These are phyloP conservation scores for Elongisporangium senticosum DNA, from an alignment of 352 stramenopile species.

Conservation along the genomic window DNA sequence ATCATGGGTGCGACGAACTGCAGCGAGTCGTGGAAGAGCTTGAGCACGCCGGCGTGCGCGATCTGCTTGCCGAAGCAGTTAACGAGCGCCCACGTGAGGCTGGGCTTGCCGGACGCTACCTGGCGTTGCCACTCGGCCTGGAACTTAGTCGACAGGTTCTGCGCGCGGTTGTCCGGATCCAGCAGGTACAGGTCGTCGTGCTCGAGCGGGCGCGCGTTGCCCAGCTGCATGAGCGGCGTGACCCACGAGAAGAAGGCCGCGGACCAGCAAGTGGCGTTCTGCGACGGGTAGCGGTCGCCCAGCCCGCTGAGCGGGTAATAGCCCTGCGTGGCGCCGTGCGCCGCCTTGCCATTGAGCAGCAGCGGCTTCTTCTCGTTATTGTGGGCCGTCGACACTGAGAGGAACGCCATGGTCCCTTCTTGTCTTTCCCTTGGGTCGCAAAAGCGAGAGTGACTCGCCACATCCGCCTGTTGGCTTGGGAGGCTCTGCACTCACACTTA, in stretches of 20 bases:
- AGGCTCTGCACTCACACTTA: too few relatives aligned
- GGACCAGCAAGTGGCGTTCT: conserved; percentile 43
- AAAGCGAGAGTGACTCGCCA: too few relatives aligned
- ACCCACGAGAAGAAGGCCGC: conserved; percentile 87
- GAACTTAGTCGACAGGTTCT: conserved; percentile 39
- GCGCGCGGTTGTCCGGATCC: conserved; percentile 63
- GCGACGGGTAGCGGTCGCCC: conserved; percentile 57
- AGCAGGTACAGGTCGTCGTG: conserved; percentile 82
- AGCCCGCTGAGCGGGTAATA: conserved; percentile 15
- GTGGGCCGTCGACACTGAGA: too few relatives aligned
- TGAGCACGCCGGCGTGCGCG: conserved; percentile 52
- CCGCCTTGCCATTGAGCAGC: too few relatives aligned
- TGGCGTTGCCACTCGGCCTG: conserved; percentile 36
- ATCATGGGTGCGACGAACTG: conserved; percentile 81
- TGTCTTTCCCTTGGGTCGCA: too few relatives aligned
- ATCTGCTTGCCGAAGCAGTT: conserved; percentile 54
- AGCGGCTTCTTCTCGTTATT: too few relatives aligned
- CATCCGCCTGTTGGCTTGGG: too few relatives aligned
- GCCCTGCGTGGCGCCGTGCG: too few relatives aligned
- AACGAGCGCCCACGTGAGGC: conserved; percentile 44
- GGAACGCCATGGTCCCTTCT: too few relatives aligned
- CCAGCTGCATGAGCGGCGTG: conserved; percentile 80
- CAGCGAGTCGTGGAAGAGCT: conserved; percentile 76
- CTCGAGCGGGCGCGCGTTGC: conserved; percentile 73
- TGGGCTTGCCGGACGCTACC: conserved; percentile 25